These are phyloP conservation scores for Verticillium nonalfalfae DNA, from an alignment of 2,329 filamentous ascomycete genomes.

Conservation along the genomic window DNA sequence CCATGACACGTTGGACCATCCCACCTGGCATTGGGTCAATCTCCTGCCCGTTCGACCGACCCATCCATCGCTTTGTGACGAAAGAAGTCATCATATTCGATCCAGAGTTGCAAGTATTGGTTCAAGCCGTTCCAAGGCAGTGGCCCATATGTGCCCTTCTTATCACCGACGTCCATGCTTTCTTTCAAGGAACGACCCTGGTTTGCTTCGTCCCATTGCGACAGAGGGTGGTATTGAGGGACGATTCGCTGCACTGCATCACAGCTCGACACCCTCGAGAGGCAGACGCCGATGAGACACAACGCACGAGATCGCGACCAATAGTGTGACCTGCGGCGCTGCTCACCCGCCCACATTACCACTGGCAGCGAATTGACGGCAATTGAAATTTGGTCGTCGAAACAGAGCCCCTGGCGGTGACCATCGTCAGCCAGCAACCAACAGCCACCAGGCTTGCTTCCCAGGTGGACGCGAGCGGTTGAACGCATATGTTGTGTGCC, in stretches of 20 bases:
- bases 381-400: background rate
- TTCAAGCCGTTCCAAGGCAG: background rate
- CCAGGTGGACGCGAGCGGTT: background rate
- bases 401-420: background rate
- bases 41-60: background rate
- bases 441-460: background rate
- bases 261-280: background rate
- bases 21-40: too few relatives aligned
- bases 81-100: background rate
- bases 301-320: background rate
- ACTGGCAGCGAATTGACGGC: background rate
- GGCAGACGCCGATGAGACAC: background rate
- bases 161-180: background rate
- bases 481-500: background rate
- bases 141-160: background rate
- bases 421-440: background rate
- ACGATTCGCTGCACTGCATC: background rate
- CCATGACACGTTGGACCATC: too few relatives aligned
- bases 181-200: background rate
- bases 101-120: background rate
- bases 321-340: background rate
- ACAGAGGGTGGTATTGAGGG: background rate
- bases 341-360: background rate
- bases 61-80: background rate
- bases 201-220: background rate